Conservation (phyloP, 768 basidiomycete genomes). For the Termitomyces sp. region DNA sequence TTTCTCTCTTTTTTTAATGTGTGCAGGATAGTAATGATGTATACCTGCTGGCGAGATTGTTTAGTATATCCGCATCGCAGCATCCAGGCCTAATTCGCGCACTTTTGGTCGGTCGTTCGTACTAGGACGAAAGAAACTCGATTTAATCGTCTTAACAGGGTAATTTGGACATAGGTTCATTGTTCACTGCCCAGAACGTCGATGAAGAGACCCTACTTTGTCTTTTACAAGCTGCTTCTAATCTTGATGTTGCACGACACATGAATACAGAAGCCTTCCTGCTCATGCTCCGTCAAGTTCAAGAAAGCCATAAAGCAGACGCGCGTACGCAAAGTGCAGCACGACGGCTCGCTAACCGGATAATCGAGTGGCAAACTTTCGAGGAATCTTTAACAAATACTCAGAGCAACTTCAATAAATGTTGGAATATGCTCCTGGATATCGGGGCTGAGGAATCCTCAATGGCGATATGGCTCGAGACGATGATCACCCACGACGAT, state of each 20-base stretch:
- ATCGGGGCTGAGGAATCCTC: slow-evolving; percentile 60
- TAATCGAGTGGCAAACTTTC: slow-evolving; percentile 55
- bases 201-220: slow-evolving; percentile 50
- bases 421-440: slow-evolving; percentile 52
- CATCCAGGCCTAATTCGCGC: slow-evolving; percentile 49
- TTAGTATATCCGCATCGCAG: slow-evolving; percentile 64
- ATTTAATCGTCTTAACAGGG: slow-evolving; percentile 31
- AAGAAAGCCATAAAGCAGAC: slow-evolving; percentile 29
- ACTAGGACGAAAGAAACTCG: background rate
- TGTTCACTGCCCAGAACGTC: slow-evolving; percentile 50
- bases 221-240: slow-evolving; percentile 61
- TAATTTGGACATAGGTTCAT: slow-evolving; percentile 43
- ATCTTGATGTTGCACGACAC: slow-evolving; percentile 54
- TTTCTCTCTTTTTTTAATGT: background rate
- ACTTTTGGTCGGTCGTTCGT: slow-evolving; percentile 29
- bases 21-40: slow-evolving; percentile 48
- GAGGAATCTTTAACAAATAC: slow-evolving; percentile 55
- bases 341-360: slow-evolving; percentile 39
- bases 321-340: slow-evolving; percentile 38
- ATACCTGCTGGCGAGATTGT: slow-evolving; percentile 53
- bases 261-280: slow-evolving; percentile 41
- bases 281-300: slow-evolving; percentile 30
- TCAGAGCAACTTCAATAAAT: slow-evolving; percentile 41
- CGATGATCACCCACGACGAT: slow-evolving; percentile 55
- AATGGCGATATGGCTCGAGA: slow-evolving; percentile 68